Conservation (phyloP, 2,329 filamentous ascomycete genomes). For the Penicillium sp. region DNA sequence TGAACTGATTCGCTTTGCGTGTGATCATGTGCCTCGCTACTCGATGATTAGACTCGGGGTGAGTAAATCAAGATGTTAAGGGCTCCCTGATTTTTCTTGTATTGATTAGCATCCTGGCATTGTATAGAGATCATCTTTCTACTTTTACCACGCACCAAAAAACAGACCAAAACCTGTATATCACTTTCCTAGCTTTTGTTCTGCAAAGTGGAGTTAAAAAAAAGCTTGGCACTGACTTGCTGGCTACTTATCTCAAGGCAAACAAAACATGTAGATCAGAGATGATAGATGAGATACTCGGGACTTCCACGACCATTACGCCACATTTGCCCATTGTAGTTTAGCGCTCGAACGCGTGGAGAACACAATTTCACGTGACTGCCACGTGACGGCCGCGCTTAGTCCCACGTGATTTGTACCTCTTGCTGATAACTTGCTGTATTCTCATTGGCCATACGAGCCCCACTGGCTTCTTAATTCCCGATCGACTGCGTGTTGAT, state of each 20-base stretch:
- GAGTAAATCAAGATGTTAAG: too few species aligned
- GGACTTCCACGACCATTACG: background rate
- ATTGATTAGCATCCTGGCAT: too few species aligned
- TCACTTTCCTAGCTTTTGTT: too few species aligned
- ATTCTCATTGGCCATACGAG: background rate
- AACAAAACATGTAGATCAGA: background rate
- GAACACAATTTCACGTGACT: background rate
- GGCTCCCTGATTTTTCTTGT: too few species aligned
- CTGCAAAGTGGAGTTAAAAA: background rate
- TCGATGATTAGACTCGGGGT: too few species aligned
- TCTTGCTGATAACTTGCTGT: background rate
- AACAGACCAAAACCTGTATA: too few species aligned
- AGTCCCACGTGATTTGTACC: background rate
- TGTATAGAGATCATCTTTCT: too few species aligned
- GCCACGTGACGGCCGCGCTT: background rate
- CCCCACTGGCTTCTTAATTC: background rate
- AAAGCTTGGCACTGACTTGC: background rate
- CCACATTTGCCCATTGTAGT: background rate
- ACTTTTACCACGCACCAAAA: too few species aligned
- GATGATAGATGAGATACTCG: background rate
- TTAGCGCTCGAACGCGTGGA: background rate
- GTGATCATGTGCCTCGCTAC: too few species aligned
- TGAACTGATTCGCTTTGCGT: too few species aligned
- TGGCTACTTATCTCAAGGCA: too few species aligned
- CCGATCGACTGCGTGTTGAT: background rate